phyloP scores from a whole-genome alignment of 2,329 filamentous ascomycete species.

The Triangularia verruculosa region DNA sequence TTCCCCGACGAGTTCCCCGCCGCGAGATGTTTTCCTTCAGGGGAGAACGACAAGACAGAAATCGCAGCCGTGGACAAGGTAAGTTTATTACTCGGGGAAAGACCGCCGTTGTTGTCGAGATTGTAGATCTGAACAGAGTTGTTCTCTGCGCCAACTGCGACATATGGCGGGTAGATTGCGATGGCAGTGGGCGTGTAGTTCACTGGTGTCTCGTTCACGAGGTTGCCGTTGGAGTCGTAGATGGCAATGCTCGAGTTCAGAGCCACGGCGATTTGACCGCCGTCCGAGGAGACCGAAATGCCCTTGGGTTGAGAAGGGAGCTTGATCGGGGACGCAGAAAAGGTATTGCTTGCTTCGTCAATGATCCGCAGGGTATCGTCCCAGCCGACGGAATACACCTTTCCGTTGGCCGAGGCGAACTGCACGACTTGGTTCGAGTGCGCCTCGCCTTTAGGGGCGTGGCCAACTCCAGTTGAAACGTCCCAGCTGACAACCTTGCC shows the following conservation, averaged over 20 bases:
- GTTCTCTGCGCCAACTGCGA: slow-evolving; percentile 75
- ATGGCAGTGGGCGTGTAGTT: slow-evolving; percentile 67
- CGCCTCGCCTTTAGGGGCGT: slow-evolving; percentile 71
- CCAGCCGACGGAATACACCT: slow-evolving; percentile 87
- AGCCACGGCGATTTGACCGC: slow-evolving; percentile 54
- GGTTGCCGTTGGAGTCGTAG: slow-evolving; percentile 57
- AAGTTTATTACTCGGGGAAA: slow-evolving; percentile 55
- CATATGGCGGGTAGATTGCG: slow-evolving; percentile 61
- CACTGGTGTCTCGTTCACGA: slow-evolving; percentile 57
- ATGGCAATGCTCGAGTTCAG: slow-evolving; percentile 50
- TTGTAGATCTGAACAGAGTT: slow-evolving; percentile 75
- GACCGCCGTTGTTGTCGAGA: slow-evolving; percentile 53
- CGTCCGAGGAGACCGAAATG: slow-evolving; percentile 54
- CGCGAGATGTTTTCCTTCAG: slow-evolving; percentile 72
- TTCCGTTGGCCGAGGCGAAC: slow-evolving; percentile 60
- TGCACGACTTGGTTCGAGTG: slow-evolving; percentile 86
- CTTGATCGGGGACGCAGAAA: slow-evolving; percentile 65
- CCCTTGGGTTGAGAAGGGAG: slow-evolving; percentile 80
- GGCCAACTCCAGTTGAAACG: slow-evolving; percentile 62
- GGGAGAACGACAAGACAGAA: slow-evolving; percentile 80
- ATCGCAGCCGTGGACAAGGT: slow-evolving; percentile 68
- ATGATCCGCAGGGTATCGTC: slow-evolving; percentile 84
- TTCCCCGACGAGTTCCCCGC: slow-evolving; percentile 82
- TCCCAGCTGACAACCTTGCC: slow-evolving; percentile 87
- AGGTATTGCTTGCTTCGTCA: slow-evolving; percentile 71